phyloP scores from a whole-genome alignment of 2,329 filamentous ascomycete genomes.

The Ophiostoma novo-ulmi region DNA sequence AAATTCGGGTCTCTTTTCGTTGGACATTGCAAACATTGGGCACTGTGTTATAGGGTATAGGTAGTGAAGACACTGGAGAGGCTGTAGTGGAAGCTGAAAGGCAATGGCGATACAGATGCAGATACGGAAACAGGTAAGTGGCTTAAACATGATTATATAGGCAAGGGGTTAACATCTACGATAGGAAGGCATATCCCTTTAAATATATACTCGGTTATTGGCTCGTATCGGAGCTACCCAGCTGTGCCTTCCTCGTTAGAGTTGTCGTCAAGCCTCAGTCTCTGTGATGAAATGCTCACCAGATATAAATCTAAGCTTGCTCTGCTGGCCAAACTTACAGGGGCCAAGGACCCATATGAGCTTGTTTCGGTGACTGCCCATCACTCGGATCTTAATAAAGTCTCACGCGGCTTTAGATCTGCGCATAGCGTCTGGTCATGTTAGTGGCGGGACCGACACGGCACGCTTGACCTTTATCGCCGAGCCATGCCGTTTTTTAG shows the following conservation, averaged over 20 bases:
- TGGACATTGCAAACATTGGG: background rate
- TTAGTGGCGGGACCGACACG: background rate
- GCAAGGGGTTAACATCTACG: background rate
- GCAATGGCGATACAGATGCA: background rate
- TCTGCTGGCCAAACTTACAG: background rate
- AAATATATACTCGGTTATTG: background rate
- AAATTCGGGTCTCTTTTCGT: background rate
- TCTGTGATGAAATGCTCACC: background rate
- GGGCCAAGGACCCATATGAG: background rate
- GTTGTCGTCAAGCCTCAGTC: background rate
- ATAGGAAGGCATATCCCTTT: background rate
- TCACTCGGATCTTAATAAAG: background rate
- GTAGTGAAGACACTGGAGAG: background rate
- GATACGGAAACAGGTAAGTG: background rate
- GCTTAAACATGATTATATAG: background rate
- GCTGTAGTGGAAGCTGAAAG: background rate
- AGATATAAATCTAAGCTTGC: background rate
- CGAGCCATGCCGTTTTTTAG: background rate
- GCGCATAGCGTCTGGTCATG: background rate
- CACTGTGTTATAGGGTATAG: background rate
- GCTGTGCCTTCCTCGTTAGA: background rate
- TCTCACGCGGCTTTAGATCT: background rate
- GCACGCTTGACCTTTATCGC: background rate
- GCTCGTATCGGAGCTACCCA: background rate
- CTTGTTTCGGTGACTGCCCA: background rate